Evolutionary conservation across 2,329 filamentous ascomycete genomes (phyloP).

Genomic region (Colletotrichum musae): DNA sequence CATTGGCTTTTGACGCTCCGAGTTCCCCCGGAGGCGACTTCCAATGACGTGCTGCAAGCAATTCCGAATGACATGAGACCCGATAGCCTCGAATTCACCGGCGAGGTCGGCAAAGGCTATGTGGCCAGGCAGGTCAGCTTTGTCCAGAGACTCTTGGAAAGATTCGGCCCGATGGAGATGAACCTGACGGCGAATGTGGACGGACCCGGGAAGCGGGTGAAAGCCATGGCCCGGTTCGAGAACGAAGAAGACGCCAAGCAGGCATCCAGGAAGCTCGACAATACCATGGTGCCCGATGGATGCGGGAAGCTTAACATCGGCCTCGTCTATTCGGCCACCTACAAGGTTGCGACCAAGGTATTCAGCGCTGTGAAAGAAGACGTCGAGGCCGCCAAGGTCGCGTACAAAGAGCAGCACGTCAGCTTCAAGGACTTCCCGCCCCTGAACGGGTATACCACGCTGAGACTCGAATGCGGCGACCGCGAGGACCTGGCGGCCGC

Average conservation of each 20-base stretch:
- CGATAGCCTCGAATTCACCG: conserved; percentile 40
- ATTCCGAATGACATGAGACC: conserved; percentile 43
- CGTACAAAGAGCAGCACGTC: conserved; percentile 51
- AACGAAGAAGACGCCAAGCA: conserved; percentile 54
- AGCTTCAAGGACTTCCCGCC: conserved; percentile 47
- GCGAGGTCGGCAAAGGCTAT: conserved; percentile 38
- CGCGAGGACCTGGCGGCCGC: conserved; percentile 49
- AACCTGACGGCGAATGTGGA: conserved; percentile 46
- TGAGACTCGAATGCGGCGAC: conserved; percentile 56
- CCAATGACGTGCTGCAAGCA: conserved; percentile 40
- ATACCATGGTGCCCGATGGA: conserved; percentile 46
- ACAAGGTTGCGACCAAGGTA: conserved; percentile 54
- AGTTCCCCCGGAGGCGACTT: conserved; percentile 42
- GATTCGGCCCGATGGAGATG: conserved; percentile 52
- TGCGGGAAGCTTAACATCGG: conserved; percentile 53
- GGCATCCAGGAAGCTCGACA: conserved; percentile 51
- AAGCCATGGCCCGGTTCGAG: conserved; percentile 56
- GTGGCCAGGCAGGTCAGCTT: conserved; percentile 37
- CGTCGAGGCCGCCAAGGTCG: conserved; percentile 46
- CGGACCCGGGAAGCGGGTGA: conserved; percentile 51
- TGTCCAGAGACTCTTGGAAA: conserved; percentile 49
- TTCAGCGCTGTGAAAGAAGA: conserved; percentile 49
- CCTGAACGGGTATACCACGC: conserved; percentile 47
- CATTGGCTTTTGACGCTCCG: conserved; percentile 47
- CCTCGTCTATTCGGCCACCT: conserved; percentile 54